Base-by-base conservation (phyloP, 805 yeast genomes). In the Torulaspora gathmanii region DNA sequence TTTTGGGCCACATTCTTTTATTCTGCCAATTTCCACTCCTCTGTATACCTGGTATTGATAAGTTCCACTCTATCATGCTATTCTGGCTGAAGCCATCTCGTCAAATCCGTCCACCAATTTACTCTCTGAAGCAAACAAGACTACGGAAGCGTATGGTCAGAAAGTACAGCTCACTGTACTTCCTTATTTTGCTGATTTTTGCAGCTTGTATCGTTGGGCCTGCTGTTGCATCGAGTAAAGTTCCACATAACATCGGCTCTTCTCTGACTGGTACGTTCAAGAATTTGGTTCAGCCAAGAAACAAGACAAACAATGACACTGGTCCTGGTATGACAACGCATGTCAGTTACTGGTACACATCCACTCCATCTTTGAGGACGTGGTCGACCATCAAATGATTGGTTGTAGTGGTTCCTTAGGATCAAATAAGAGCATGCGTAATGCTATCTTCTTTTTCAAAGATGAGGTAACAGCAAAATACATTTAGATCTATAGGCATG, bases 21-120 rank as follows among this genome's bases (percentile, higher is more conserved):
- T 86, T 91, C 76, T 72, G 82, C 57, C 98, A 91, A 72, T 77
- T 87, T 67, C 99, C 99, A 59, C 63, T 89, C 42, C 73, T 95
- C 52, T 74, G 78, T 52, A 73, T 91, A 60, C 99, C 99, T 61
- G 75, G 79, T 68, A 72, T 89, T 68, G 99, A 93, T 73, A 86
- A 86, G 74, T 89, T 95, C 95, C 99, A 93, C 71, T 91, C 99
- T 37, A 82, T 89, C 69, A 84, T 91, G 95, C 76, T 93, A 70
- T 93, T 93, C 83, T 93, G 99, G 99, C 83, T 95, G 72, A 86
- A 88, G 68, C 99, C 99, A 46, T 76, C 93, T 52, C 83, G 95
- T 72, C 95, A 89, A 73, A 90, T 93, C 64, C 51, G 51, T 71
- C 97, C 97, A 51, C 98, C 99, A 60, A 89, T 93, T 66, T 90